Conservation (phyloP, 2,329 filamentous ascomycete species). For the Hansfordia pulvinata region DNA sequence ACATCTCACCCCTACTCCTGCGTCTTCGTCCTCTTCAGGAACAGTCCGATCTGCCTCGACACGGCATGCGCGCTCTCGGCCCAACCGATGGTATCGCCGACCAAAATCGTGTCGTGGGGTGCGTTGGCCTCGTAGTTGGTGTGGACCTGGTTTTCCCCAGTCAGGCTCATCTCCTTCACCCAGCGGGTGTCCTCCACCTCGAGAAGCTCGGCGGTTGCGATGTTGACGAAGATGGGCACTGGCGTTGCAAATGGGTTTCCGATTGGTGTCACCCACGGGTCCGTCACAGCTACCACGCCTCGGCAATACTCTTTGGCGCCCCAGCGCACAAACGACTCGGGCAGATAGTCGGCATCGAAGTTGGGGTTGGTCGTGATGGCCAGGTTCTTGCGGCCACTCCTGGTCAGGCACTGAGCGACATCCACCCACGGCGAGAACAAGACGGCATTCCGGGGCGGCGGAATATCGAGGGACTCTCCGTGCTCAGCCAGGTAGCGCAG, state of each 20-base stretch:
- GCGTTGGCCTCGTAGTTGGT: conserved; percentile 22
- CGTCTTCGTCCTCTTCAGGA: too few relatives aligned
- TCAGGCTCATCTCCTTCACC: conserved; percentile 19
- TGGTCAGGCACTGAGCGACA: conserved; percentile 2
- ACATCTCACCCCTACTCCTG: too few relatives aligned
- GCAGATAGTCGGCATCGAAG: conserved; percentile 24
- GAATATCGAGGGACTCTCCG: conserved; percentile 17
- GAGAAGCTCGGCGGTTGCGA: conserved; percentile 26
- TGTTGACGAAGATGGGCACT: conserved; percentile 25
- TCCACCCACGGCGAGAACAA: conserved; percentile 15
- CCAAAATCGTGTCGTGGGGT: conserved; percentile 28
- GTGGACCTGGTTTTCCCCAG: conserved; percentile 22
- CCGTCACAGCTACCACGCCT: conserved; percentile 6
- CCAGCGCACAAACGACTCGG: conserved; percentile 23
- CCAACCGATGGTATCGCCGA: conserved; percentile 22
- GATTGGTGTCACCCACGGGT: conserved; percentile 24
- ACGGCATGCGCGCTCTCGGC: too few relatives aligned
- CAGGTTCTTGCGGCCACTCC: conserved; percentile 7
- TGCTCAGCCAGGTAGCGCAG: conserved; percentile 28
- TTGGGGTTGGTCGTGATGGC: conserved; percentile 7
- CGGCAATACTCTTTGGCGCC: conserved; percentile 21
- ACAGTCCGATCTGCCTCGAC: too few relatives aligned
- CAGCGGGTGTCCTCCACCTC: conserved; percentile 22
- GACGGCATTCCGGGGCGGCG: conserved; percentile 22
- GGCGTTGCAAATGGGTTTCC: conserved; percentile 21